Conservation (phyloP, 371 early-diverging fungal genomes). For the Encephalitozoon romaleae region DNA sequence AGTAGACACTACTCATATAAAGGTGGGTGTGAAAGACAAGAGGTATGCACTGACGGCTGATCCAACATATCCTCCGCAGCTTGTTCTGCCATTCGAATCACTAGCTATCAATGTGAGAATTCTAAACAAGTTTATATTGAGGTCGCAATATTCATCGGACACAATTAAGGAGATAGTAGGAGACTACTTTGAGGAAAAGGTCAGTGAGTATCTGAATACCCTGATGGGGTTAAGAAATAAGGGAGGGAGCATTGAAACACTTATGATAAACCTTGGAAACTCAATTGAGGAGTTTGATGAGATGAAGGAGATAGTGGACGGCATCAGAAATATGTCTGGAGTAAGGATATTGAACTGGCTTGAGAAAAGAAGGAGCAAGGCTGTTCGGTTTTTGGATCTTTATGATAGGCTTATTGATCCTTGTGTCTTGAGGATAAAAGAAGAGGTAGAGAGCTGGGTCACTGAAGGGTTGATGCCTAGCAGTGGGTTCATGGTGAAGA, state of each 20-base stretch:
- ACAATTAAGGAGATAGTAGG: neutral
- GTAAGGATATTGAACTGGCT: slow-evolving; percentile 2
- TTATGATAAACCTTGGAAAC: neutral
- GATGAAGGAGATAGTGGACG: slow-evolving; percentile 4
- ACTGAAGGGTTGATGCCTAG: neutral
- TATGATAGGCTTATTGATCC: neutral
- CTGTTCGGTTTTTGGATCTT: neutral
- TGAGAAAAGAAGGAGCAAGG: neutral
- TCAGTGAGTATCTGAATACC: neutral
- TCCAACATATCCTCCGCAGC: slow-evolving; percentile 1
- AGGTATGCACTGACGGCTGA: neutral
- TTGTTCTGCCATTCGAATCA: slow-evolving; percentile 3
- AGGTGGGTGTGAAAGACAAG: slow-evolving; percentile 11
- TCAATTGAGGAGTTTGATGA: neutral
- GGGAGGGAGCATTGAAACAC: neutral
- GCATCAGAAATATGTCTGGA: neutral
- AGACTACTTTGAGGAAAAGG: neutral
- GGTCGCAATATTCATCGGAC: neutral
- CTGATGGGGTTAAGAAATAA: neutral
- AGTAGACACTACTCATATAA: neutral
- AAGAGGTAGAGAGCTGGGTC: slow-evolving; percentile 7
- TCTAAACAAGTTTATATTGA: slow-evolving; percentile 10
- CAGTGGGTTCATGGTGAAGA: neutral
- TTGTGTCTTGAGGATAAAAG: neutral
- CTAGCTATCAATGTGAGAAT: slow-evolving; percentile 16